These are phyloP conservation scores for Malassezia obtusa DNA, from an alignment of 1,284 basidiomycete species.

Conservation along the genomic window DNA sequence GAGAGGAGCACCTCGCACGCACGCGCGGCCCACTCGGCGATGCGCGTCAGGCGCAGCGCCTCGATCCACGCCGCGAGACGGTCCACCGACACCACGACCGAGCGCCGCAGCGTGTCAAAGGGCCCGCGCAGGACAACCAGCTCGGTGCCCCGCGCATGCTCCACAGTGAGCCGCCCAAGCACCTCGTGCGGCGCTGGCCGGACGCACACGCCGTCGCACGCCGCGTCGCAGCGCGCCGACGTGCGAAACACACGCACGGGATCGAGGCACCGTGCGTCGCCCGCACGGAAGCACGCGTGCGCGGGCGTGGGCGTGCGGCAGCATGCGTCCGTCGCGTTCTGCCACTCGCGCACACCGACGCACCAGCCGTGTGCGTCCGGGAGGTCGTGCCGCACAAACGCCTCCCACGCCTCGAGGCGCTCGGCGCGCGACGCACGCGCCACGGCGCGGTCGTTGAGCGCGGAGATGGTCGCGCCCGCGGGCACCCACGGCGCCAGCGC, in stretches of 20 bases:
- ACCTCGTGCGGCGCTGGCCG: not conserved
- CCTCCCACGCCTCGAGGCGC: slow-evolving; percentile 5
- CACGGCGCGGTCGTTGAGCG: slow-evolving; percentile 8
- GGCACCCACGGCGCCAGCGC: not conserved
- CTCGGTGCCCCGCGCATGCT: not conserved
- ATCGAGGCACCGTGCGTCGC: slow-evolving; percentile 4
- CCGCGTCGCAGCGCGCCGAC: not conserved
- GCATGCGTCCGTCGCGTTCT: not conserved
- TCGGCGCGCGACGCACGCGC: not conserved
- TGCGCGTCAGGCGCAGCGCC: not conserved
- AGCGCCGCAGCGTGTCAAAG: not conserved
- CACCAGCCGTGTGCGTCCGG: slow-evolving; percentile 11
- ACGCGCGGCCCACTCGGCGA: not conserved
- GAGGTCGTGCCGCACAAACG: not conserved
- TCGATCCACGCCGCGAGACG: not conserved
- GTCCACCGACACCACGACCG: not conserved
- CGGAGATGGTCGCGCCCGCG: not conserved
- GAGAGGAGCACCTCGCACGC: not conserved
- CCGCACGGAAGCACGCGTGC: not conserved
- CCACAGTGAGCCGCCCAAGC: not conserved
- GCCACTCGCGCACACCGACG: slow-evolving; percentile 5
- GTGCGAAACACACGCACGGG: not conserved
- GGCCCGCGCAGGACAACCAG: slow-evolving; percentile 11
- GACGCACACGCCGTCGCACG: slow-evolving; percentile 3
- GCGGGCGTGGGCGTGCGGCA: not conserved